These are phyloP conservation scores for Yueomyces sp. DNA, from an alignment of 805 yeast species.

Conservation along the genomic window DNA sequence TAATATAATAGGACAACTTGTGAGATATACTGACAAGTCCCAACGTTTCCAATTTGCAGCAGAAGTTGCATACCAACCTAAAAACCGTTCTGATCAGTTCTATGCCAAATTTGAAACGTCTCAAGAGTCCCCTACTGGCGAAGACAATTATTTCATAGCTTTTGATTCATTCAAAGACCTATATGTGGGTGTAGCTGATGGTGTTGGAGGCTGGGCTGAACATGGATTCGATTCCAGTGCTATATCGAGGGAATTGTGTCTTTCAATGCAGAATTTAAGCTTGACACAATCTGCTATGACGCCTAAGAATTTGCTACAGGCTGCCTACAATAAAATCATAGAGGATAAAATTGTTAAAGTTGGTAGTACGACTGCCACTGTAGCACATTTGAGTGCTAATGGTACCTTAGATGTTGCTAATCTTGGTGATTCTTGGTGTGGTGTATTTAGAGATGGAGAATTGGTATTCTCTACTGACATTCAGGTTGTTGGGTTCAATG, in stretches of 20 bases:
- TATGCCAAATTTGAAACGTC: slow-evolving; percentile 23
- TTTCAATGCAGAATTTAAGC: slow-evolving; percentile 30
- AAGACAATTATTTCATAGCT: slow-evolving; percentile 56
- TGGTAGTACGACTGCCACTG: slow-evolving; percentile 90
- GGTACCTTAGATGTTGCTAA: slow-evolving; percentile 55
- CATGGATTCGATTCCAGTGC: slow-evolving; percentile 85
- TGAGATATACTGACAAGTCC: too few species aligned
- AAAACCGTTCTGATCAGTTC: slow-evolving; percentile 44
- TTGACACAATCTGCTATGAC: slow-evolving; percentile 2
- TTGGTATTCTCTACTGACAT: slow-evolving; percentile 54
- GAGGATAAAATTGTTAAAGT: slow-evolving; percentile 53
- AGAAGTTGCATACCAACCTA: slow-evolving; percentile 65
- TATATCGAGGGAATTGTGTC: slow-evolving; percentile 68
- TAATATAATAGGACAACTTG: too few species aligned
- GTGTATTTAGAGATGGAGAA: slow-evolving; percentile 56
- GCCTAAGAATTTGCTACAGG: slow-evolving; percentile 37
- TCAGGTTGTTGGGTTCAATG: slow-evolving; percentile 80
- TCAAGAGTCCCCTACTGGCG: slow-evolving; percentile 55
- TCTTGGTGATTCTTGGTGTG: slow-evolving; percentile 92
- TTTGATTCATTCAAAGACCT: slow-evolving; percentile 20
- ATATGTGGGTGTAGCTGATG: slow-evolving; percentile 82
- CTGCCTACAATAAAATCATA: slow-evolving; percentile 43
- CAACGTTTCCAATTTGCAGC: slow-evolving; percentile 12
- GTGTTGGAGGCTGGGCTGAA: slow-evolving; percentile 96
- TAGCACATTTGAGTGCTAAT: slow-evolving; percentile 50